Base-by-base conservation (phyloP, 2,329 filamentous ascomycete genomes). In the Aspergillus quadricinctus region DNA sequence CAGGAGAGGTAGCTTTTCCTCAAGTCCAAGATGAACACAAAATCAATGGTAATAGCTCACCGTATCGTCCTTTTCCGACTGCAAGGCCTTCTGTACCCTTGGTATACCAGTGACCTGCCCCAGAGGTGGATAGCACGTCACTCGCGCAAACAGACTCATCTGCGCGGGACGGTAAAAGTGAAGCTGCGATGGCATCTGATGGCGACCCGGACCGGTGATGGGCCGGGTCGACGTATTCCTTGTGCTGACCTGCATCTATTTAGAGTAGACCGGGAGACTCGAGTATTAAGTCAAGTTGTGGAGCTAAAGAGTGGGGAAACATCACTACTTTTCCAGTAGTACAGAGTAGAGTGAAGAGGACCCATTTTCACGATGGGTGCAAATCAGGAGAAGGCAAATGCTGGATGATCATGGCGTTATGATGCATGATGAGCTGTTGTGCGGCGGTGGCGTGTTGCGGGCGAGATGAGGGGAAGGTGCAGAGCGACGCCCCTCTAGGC, bases 101-200 rank as follows among this genome's bases (percentile, higher is more conserved):
- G 77, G 72, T 21, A 89, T 67, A 50, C 83, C 79, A 1, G 90
- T 92, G 25, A 89, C 81, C 69, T 92, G 89, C 1, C 87, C 90
- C 52, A 96, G 74, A 1, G 90, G 84, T 11, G 92, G 92, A 66
- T 85, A 87, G 57, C 80, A 84, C 4, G 79, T 81, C 14, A 88
- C 72, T 59, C 79, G 77, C 23, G 82, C 80, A 67, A 81, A 81
- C 72, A 82, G 67, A 65, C 71, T 74, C 73, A 76, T 80, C 58
- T 78, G 73, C 1, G 69, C 71, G 11, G 73, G 66, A 11, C 70
- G 65, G 48, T 67, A 65, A 59, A 76, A 75, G 50, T 65, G 67
- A 46, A 67, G 59, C 54, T 72, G 72, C 4, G 66, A 67, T 14
- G 27, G 28, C 41, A 53, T 50, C 9, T 53, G 28, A 37, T 45